Evolutionary conservation across 352 stramenopile genomes (phyloP).

Genomic region (Aphanomyces invadans): DNA sequence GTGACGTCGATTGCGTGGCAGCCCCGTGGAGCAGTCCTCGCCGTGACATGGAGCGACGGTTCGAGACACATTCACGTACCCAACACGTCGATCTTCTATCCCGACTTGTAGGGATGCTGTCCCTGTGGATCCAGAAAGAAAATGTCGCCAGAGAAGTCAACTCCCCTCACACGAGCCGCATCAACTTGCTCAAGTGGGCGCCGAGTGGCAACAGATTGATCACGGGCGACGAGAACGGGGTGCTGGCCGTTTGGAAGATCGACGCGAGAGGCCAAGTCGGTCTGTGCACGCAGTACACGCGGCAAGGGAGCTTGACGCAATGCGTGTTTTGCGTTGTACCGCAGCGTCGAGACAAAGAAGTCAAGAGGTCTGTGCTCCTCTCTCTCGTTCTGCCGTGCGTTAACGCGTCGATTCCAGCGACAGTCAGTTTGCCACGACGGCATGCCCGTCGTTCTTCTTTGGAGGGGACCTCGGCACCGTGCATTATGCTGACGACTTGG

Average conservation of each 20-base stretch:
- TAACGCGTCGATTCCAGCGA: constrained; percentile 7
- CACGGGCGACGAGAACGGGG: constrained; percentile 80
- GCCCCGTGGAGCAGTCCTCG: constrained; percentile 63
- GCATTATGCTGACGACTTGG: constrained; percentile 88
- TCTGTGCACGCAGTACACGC: constrained; percentile 75
- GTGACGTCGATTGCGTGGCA: constrained; percentile 84
- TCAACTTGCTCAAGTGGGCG: constrained; percentile 84
- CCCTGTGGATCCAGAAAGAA: constrained; percentile 73
- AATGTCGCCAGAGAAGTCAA: constrained; percentile 68
- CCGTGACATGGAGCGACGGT: constrained; percentile 79
- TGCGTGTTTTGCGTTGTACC: constrained; percentile 73
- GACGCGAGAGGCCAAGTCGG: constrained; percentile 69
- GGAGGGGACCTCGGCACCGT: constrained; percentile 86
- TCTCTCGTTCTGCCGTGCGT: background rate
- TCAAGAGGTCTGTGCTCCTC: constrained; percentile 37
- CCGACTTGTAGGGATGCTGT: constrained; percentile 53
- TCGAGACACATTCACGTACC: constrained; percentile 9
- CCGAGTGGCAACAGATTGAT: constrained; percentile 81
- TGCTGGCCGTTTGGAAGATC: constrained; percentile 82
- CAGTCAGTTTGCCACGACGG: constrained; percentile 37
- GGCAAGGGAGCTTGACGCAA: constrained; percentile 80
- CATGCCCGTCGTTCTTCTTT: constrained; percentile 88
- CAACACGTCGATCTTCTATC: constrained; percentile 6
- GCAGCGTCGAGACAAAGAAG: constrained; percentile 32
- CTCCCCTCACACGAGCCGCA: constrained; percentile 59